These are phyloP conservation scores for Schwanniomyces yamadae DNA, from an alignment of 805 yeast genomes.

Conservation along the genomic window DNA sequence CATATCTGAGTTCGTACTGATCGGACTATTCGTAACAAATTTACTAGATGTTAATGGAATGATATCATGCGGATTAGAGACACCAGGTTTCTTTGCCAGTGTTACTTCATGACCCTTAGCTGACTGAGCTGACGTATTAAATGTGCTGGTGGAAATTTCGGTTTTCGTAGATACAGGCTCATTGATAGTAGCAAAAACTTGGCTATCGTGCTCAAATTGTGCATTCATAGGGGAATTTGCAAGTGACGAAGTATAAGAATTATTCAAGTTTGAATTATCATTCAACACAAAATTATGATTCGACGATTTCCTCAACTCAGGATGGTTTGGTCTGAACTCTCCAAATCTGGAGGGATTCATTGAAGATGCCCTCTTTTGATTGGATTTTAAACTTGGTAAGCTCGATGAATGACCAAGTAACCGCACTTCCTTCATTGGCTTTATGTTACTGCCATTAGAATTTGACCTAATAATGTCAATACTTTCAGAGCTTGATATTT, in stretches of 20 bases:
- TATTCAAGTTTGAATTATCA: neutral
- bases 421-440: constrained; percentile 9
- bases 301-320: neutral
- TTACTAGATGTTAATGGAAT: neutral
- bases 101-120: neutral
- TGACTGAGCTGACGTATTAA: neutral
- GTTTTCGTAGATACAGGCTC: neutral
- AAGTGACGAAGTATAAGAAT: neutral
- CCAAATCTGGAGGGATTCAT: constrained; percentile 6
- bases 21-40: constrained; percentile 22
- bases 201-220: neutral
- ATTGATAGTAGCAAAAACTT: neutral
- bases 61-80: neutral
- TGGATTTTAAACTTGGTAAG: constrained; percentile 22
- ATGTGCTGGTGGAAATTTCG: too few species aligned
- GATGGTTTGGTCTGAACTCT: constrained; percentile 3
- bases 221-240: neutral
- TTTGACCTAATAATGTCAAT: constrained; percentile 18
- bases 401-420: constrained; percentile 26
- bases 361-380: constrained; percentile 2
- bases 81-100: neutral
- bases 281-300: too few species aligned
- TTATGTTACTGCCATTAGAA: constrained; percentile 4
- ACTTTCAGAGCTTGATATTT: constrained; percentile 26
- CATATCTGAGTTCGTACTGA: constrained; percentile 25